phyloP scores from a whole-genome alignment of 495 filamentous ascomycete genomes.

The Xylaria scruposa region DNA sequence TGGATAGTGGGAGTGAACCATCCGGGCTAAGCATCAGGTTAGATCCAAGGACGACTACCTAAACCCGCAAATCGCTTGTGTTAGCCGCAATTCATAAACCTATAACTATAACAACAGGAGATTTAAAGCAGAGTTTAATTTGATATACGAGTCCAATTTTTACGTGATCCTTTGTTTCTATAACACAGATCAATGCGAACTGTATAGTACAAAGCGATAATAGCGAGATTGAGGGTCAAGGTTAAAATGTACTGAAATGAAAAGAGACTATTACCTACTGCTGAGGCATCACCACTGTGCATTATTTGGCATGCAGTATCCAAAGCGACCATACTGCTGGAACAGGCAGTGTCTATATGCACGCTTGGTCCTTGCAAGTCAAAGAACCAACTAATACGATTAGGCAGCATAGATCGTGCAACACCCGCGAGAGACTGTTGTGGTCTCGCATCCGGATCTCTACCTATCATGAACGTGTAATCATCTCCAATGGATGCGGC shows the following conservation, averaged over 20 bases:
- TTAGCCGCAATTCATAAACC: too few species aligned
- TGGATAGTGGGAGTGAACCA: not conserved
- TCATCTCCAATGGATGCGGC: not conserved
- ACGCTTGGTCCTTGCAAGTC: conserved; percentile 49
- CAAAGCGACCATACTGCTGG: conserved; percentile 46
- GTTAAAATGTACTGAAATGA: not conserved
- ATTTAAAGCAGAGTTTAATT: too few species aligned
- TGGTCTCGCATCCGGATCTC: not conserved
- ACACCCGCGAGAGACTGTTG: not conserved
- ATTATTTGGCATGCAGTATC: not conserved
- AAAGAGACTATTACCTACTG: not conserved
- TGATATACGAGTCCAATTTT: too few species aligned
- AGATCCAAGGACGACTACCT: not conserved
- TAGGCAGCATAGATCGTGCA: conserved; percentile 30
- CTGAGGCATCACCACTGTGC: not conserved
- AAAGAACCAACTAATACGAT: conserved; percentile 55
- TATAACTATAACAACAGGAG: too few species aligned
- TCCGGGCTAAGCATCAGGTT: not conserved
- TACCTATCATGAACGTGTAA: not conserved
- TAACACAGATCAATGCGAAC: too few species aligned
- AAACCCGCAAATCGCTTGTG: too few species aligned
- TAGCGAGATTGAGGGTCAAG: too few species aligned
- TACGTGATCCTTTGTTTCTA: too few species aligned
- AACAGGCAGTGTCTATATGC: conserved; percentile 63
- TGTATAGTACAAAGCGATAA: too few species aligned